Conservation (phyloP, 371 early-diverging fungal genomes). For the Fennellomyces sp. region DNA sequence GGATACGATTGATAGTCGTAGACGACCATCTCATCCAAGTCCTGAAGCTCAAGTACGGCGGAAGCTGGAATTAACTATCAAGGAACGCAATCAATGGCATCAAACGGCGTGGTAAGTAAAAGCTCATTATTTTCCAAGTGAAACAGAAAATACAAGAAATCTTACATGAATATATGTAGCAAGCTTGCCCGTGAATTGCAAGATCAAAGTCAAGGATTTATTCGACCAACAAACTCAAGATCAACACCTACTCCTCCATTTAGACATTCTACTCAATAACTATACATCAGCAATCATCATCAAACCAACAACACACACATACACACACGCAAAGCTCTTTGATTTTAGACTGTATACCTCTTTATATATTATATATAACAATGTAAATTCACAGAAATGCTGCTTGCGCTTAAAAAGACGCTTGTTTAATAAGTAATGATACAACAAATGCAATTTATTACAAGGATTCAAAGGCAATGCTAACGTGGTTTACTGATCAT, state of each 20-base stretch:
- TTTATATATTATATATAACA: too few species aligned
- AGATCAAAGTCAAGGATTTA: constrained; percentile 3
- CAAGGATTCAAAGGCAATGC: too few species aligned
- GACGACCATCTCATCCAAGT: constrained; percentile 27
- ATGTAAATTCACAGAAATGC: too few species aligned
- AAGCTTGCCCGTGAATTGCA: constrained; percentile 22
- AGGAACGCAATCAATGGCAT: constrained; percentile 44
- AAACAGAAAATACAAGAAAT: neutral
- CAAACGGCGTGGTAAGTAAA: constrained; percentile 34
- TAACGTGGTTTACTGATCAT: constrained; percentile 1
- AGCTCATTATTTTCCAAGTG: neutral
- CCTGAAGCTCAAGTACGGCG: constrained; percentile 30
- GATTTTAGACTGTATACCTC: too few species aligned
- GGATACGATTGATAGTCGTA: neutral
- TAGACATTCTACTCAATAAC: neutral
- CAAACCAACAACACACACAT: too few species aligned
- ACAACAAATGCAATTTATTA: too few species aligned
- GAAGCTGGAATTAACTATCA: constrained; percentile 29
- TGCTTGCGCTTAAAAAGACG: too few species aligned
- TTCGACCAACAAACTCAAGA: constrained; percentile 4
- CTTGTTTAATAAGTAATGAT: too few species aligned
- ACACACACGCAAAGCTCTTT: too few species aligned
- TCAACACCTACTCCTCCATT: constrained; percentile 6
- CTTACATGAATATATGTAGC: constrained; percentile 3
- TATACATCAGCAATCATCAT: too few species aligned